Evolutionary conservation across 208 protist species (phyloP).

Genomic region (Trypanosoma platydactyli): DNA sequence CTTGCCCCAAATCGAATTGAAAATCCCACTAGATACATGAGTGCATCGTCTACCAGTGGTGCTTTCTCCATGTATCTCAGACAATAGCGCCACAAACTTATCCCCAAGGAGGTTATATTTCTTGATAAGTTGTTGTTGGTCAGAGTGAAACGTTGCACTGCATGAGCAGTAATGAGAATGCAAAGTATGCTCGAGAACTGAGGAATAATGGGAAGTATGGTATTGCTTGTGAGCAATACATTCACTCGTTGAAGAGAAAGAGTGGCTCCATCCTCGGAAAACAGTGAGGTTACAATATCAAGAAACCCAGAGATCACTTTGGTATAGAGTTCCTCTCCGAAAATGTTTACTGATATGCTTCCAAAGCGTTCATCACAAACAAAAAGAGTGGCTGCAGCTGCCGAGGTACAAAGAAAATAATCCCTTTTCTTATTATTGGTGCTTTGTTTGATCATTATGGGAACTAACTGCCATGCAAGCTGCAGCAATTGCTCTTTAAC

Average conservation of each 20-base stretch:
- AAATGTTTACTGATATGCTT: background rate
- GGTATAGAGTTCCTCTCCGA: background rate
- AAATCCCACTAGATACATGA: slow-evolving; percentile 26
- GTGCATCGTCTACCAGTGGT: background rate
- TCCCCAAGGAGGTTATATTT: slow-evolving; percentile 15
- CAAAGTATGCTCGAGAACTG: slow-evolving; percentile 18
- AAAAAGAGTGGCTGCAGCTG: slow-evolving; percentile 15
- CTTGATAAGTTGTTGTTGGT: slow-evolving; percentile 13
- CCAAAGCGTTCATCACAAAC: slow-evolving; percentile 4
- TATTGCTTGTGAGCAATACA: slow-evolving; percentile 6
- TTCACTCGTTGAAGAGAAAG: slow-evolving; percentile 17
- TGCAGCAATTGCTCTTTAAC: slow-evolving; percentile 19
- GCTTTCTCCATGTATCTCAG: slow-evolving; percentile 29
- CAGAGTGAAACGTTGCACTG: slow-evolving; percentile 22
- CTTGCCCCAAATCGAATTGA: slow-evolving; percentile 34
- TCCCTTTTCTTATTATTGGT: background rate
- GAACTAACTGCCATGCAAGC: slow-evolving; percentile 12
- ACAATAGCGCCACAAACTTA: slow-evolving; percentile 32
- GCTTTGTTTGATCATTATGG: slow-evolving; percentile 3
- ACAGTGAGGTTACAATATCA: slow-evolving; percentile 9
- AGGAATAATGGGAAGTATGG: slow-evolving; percentile 5
- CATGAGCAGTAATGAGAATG: slow-evolving; percentile 24
- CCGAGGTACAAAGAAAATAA: slow-evolving; percentile 13
- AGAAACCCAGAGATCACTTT: slow-evolving; percentile 18
- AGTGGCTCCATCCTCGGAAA: slow-evolving; percentile 29